These are phyloP conservation scores for Xerocomus amazonicus DNA, from an alignment of 1,284 basidiomycete genomes.

Conservation along the genomic window DNA sequence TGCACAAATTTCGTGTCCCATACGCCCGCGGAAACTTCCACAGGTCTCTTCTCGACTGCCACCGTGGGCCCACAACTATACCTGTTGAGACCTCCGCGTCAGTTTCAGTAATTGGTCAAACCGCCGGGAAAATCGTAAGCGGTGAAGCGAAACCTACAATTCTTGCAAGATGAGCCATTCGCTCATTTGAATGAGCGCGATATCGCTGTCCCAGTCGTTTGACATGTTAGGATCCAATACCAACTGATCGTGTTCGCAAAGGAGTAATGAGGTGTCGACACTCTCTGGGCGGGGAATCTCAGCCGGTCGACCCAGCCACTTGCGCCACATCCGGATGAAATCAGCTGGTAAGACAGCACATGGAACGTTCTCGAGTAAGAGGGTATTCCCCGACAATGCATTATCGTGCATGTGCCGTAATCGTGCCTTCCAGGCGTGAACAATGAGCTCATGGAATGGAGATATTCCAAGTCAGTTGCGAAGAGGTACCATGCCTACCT, in stretches of 20 bases:
- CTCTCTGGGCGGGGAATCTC: conserved; percentile 52
- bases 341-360: conserved; percentile 57
- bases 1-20: conserved; percentile 39
- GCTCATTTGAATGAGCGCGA: conserved; percentile 51
- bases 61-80: conserved; percentile 60
- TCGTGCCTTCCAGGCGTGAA: conserved; percentile 42
- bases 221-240: conserved; percentile 60
- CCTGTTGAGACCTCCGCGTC: conserved; percentile 35
- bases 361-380: conserved; percentile 43
- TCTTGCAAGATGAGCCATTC: conserved; percentile 63
- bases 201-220: conserved; percentile 51
- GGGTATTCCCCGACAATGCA: conserved; percentile 44
- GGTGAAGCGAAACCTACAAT: conserved; percentile 43
- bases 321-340: conserved; percentile 64
- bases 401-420: conserved; percentile 60
- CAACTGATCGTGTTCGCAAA: conserved; percentile 68
- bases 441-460: conserved; percentile 16
- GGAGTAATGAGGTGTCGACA: conserved; percentile 57
- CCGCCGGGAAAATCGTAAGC: conserved; percentile 2
- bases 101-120: conserved; percentile 9
- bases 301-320: conserved; percentile 62
- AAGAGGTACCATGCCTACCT: conserved; percentile 41
- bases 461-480: background rate
- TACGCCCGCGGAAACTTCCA: conserved; percentile 31
- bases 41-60: conserved; percentile 41